phyloP scores from a whole-genome alignment of 2,329 filamentous ascomycete species.

The Aspergillus pseudoviridinutans region DNA sequence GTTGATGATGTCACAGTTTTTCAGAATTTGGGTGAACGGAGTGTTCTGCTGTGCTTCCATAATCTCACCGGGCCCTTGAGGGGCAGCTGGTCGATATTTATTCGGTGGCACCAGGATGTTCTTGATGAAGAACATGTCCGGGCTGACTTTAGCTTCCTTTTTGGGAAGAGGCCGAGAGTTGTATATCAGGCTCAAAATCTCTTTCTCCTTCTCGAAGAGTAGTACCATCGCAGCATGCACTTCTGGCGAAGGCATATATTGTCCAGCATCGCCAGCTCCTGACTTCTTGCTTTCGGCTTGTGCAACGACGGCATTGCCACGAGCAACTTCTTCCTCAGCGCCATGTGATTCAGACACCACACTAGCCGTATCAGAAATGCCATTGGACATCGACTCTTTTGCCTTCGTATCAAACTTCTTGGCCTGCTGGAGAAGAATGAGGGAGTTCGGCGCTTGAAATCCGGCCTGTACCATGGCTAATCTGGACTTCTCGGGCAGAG shows the following conservation, averaged over 20 bases:
- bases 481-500: slow-evolving; percentile 69
- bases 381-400: slow-evolving; percentile 24
- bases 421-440: slow-evolving; percentile 56
- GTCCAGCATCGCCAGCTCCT: slow-evolving; percentile 49
- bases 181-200: slow-evolving; percentile 81
- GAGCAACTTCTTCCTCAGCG: slow-evolving; percentile 56
- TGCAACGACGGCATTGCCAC: slow-evolving; percentile 46
- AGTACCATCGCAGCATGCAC: slow-evolving; percentile 73
- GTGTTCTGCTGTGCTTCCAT: slow-evolving; percentile 85
- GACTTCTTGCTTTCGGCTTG: slow-evolving; percentile 33
- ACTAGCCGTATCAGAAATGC: slow-evolving; percentile 49
- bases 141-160: slow-evolving; percentile 55
- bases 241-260: slow-evolving; percentile 78
- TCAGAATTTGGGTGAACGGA: slow-evolving; percentile 80
- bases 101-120: slow-evolving; percentile 88
- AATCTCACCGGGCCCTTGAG: slow-evolving; percentile 74
- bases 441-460: slow-evolving; percentile 66
- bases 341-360: slow-evolving; percentile 53
- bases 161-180: slow-evolving; percentile 65
- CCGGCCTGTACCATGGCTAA: slow-evolving; percentile 68
- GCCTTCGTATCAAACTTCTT: slow-evolving; percentile 35
- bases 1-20: slow-evolving; percentile 67
- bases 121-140: slow-evolving; percentile 93
- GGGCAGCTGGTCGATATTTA: slow-evolving; percentile 80
- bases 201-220: slow-evolving; percentile 82